A percentile compares a stretch with the other conserved stretches of the same genome.
Conservation (phyloP, 352 stramenopile species). For the Phytophthora sp. region DNA sequence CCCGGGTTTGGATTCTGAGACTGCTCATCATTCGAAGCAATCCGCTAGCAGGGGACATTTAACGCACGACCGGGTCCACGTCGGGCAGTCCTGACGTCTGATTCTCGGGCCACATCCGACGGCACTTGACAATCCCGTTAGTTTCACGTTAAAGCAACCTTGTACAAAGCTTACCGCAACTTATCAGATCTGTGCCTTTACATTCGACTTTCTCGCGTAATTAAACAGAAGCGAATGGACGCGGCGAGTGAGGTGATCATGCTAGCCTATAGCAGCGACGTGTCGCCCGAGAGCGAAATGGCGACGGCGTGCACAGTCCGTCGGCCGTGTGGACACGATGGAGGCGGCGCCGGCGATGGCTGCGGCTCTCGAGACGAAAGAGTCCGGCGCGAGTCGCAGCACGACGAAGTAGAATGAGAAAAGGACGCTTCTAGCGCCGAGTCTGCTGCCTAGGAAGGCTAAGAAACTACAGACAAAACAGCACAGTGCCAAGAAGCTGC, state of each 20-base stretch:
- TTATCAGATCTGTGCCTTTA: too few species aligned
- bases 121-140: too few species aligned
- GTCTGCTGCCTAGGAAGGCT: conserved; percentile 19
- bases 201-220: too few species aligned
- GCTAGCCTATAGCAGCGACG: conserved; percentile 39
- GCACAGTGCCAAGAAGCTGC: background rate
- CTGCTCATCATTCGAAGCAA: too few species aligned
- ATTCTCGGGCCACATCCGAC: too few species aligned
- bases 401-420: conserved; percentile 15
- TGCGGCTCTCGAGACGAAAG: conserved; percentile 20
- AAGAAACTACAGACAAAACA: conserved; percentile 12
- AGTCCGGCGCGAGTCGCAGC: background rate
- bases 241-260: conserved; percentile 35
- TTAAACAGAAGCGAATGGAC: too few species aligned
- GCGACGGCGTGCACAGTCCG: conserved; percentile 11
- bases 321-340: conserved; percentile 34
- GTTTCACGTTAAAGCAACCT: too few species aligned
- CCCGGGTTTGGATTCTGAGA: too few species aligned
- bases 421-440: conserved; percentile 7
- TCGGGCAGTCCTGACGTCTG: too few species aligned
- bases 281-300: conserved; percentile 24
- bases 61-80: too few species aligned
- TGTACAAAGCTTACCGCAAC: too few species aligned
- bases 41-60: too few species aligned
- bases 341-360: conserved; percentile 39